Percentiles rank a stretch among this genome's conserved stretches.
phyloP scores from a whole-genome alignment of 805 yeast genomes.

The Ogataea pini region DNA sequence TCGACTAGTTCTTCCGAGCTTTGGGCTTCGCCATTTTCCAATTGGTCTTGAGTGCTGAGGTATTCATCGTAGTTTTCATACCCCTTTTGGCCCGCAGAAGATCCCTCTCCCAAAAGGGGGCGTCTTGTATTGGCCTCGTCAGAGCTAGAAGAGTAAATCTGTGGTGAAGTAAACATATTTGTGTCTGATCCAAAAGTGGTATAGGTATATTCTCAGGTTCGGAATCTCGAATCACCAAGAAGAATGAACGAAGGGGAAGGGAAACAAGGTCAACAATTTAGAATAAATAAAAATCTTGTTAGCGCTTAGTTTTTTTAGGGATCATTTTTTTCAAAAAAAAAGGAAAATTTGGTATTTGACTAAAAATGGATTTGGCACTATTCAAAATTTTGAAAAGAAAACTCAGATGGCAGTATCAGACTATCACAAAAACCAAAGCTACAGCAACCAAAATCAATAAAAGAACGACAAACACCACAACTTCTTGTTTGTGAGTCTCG shows the following conservation, averaged over 20 bases:
- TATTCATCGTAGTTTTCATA: constrained; percentile 16
- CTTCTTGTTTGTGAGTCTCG: neutral
- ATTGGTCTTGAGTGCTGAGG: constrained; percentile 11
- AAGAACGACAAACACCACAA: neutral
- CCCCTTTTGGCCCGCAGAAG: constrained; percentile 3
- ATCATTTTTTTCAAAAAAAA: neutral
- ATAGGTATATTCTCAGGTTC: neutral
- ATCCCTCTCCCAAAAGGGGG: constrained; percentile 1
- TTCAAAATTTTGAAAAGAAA: neutral
- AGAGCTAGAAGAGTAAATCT: neutral
- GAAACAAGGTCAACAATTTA: neutral
- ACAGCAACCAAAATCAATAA: neutral
- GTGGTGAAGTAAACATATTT: neutral
- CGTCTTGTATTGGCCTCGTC: neutral
- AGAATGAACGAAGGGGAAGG: neutral
- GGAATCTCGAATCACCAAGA: neutral
- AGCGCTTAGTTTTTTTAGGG: constrained; percentile 6
- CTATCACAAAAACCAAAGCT: neutral
- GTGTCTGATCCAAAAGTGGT: neutral
- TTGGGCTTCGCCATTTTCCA: constrained; percentile 12
- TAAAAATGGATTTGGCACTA: neutral
- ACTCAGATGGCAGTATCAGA: neutral
- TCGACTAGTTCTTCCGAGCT: neutral
- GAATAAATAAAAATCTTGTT: neutral
- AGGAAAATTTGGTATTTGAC: neutral